Percentiles rank a stretch among this genome's conserved stretches.
Evolutionary conservation across 2,329 filamentous ascomycete species (phyloP).

Genomic region (Aplosporella prunicola): DNA sequence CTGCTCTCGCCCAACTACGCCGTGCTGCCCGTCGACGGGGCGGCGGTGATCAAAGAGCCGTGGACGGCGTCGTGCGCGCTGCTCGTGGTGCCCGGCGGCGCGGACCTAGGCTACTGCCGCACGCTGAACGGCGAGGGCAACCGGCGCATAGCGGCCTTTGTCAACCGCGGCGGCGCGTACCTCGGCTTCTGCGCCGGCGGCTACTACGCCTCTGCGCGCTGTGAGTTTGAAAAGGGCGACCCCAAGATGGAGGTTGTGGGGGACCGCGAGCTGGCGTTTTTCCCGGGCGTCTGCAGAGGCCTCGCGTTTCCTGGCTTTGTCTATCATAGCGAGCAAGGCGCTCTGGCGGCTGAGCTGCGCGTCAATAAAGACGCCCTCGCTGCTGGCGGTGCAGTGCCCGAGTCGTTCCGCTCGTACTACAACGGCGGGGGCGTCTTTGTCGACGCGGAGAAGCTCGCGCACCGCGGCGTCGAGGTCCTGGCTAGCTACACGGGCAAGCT

Average conservation of each 20-base stretch:
- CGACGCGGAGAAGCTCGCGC: constrained; percentile 54
- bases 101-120: constrained; percentile 85
- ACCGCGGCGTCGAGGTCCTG: constrained; percentile 65
- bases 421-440: constrained; percentile 95
- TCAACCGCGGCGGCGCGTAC: constrained; percentile 75
- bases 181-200: constrained; percentile 90
- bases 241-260: constrained; percentile 75
- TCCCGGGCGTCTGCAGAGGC: constrained; percentile 75
- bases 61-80: constrained; percentile 82
- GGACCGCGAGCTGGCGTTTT: constrained; percentile 76
- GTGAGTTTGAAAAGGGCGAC: constrained; percentile 88
- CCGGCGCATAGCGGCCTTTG: constrained; percentile 70
- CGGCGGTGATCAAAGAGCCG: constrained; percentile 77
- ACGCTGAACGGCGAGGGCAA: constrained; percentile 84
- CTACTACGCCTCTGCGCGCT: constrained; percentile 73
- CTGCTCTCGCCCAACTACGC: constrained; percentile 87
- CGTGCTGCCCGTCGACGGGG: constrained; percentile 72
- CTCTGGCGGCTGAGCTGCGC: constrained; percentile 59
- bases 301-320: constrained; percentile 82
- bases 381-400: constrained; percentile 42
- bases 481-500: constrained; percentile 69
- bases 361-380: constrained; percentile 53
- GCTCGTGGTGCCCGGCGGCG: constrained; percentile 85
- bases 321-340: constrained; percentile 80
- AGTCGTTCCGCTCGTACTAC: constrained; percentile 69